These are phyloP conservation scores for Vigna unguiculata DNA, from an alignment of 306 rosid species.

Conservation along the genomic window DNA sequence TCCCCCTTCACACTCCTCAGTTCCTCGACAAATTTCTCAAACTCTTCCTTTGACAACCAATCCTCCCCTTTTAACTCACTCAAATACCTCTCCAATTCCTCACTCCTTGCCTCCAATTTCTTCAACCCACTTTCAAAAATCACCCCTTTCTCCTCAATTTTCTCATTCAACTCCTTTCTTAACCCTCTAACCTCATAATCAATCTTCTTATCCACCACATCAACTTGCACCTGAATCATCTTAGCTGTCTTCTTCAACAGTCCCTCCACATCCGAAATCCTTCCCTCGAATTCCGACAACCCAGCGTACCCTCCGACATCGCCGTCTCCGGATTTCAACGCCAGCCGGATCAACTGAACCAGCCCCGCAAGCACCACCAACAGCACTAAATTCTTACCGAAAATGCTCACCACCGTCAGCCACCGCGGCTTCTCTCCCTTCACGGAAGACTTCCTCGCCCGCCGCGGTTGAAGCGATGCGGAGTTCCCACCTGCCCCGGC, in stretches of 20 bases:
- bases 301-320: conserved; percentile 50
- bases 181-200: conserved; percentile 67
- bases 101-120: conserved; percentile 62
- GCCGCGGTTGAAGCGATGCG: conserved; percentile 45
- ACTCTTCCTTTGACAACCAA: conserved; percentile 80
- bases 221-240: conserved; percentile 88
- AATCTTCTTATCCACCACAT: conserved; percentile 79
- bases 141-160: conserved; percentile 62
- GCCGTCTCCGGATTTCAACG: conserved; percentile 52
- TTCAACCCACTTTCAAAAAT: conserved; percentile 57
- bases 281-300: conserved; percentile 69
- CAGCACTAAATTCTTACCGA: conserved; percentile 64
- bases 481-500: conserved; percentile 45
- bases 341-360: conserved; percentile 64
- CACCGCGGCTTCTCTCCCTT: conserved; percentile 69
- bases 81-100: conserved; percentile 66
- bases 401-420: conserved; percentile 65
- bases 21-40: conserved; percentile 65
- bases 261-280: conserved; percentile 77
- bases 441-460: conserved; percentile 47
- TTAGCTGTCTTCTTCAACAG: conserved; percentile 64
- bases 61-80: conserved; percentile 61
- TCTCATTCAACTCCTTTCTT: conserved; percentile 62
- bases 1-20: conserved; percentile 55
- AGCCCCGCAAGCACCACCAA: conserved; percentile 60